phyloP scores from a whole-genome alignment of 257 asterid genomes.

The Striga asiatica region DNA sequence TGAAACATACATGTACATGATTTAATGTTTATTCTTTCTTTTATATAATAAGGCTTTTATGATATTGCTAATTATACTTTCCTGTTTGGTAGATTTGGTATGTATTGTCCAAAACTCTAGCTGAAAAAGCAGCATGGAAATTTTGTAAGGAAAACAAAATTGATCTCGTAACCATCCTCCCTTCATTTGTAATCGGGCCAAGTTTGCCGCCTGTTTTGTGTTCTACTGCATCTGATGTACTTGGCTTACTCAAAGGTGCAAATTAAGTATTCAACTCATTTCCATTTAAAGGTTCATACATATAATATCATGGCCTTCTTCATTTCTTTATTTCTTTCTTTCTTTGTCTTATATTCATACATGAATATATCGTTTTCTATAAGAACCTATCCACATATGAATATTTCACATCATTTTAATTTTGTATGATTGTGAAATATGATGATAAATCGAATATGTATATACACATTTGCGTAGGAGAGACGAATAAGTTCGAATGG shows the following conservation, averaged over 20 bases:
- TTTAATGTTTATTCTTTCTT: too few species aligned
- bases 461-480: conserved; percentile 28
- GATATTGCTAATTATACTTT: too few species aligned
- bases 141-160: conserved; percentile 53
- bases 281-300: too few species aligned
- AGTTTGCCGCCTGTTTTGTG: conserved; percentile 51
- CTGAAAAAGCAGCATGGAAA: conserved; percentile 92
- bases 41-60: neutral
- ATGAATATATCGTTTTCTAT: too few species aligned
- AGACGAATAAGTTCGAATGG: conserved; percentile 47
- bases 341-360: too few species aligned
- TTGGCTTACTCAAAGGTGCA: conserved; percentile 67
- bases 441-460: too few species aligned
- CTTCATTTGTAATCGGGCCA: conserved; percentile 78
- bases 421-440: too few species aligned
- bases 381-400: too few species aligned
- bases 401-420: too few species aligned
- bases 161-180: conserved; percentile 56
- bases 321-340: too few species aligned
- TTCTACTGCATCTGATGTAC: conserved; percentile 70
- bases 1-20: neutral
- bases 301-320: too few species aligned
- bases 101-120: conserved; percentile 63
- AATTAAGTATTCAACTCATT: too few species aligned
- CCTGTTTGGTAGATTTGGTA: conserved; percentile 71